phyloP scores from a whole-genome alignment of 306 rosid genomes.

The Medicago truncatula region DNA sequence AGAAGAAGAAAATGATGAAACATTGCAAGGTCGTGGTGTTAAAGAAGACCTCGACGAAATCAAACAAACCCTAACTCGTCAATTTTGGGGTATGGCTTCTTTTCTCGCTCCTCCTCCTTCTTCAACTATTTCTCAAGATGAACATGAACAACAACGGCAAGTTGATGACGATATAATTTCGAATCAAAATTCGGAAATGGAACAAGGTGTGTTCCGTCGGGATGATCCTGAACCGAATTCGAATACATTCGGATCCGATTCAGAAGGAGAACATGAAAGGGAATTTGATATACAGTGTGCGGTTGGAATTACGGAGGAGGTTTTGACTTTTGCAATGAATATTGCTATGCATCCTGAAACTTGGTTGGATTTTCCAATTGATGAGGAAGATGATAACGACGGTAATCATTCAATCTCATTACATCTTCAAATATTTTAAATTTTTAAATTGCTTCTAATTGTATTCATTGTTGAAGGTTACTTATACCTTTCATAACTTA shows the following conservation, averaged over 20 bases:
- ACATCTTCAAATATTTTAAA: too few relatives aligned
- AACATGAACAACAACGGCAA: conserved; percentile 4
- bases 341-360: conserved; percentile 99
- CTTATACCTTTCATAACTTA: too few relatives aligned
- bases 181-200: conserved; percentile 34
- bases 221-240: conserved; percentile 26
- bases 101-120: conserved; percentile 77
- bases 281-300: conserved; percentile 45
- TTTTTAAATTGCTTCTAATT: too few relatives aligned
- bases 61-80: conserved; percentile 82
- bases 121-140: conserved; percentile 2
- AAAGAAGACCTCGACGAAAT: conserved; percentile 82
- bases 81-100: conserved; percentile 88
- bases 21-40: conserved; percentile 68
- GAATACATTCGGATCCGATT: conserved; percentile 33
- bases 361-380: conserved; percentile 95
- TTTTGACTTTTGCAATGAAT: conserved; percentile 75
- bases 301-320: conserved; percentile 89
- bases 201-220: not conserved
- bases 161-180: not conserved
- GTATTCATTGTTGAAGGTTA: too few relatives aligned
- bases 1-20: conserved; percentile 47
- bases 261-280: conserved; percentile 43
- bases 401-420: conserved; percentile 49
- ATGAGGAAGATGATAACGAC: conserved; percentile 82